Conservation (phyloP, 2,329 filamentous ascomycete genomes). For the Fusarium setosum region DNA sequence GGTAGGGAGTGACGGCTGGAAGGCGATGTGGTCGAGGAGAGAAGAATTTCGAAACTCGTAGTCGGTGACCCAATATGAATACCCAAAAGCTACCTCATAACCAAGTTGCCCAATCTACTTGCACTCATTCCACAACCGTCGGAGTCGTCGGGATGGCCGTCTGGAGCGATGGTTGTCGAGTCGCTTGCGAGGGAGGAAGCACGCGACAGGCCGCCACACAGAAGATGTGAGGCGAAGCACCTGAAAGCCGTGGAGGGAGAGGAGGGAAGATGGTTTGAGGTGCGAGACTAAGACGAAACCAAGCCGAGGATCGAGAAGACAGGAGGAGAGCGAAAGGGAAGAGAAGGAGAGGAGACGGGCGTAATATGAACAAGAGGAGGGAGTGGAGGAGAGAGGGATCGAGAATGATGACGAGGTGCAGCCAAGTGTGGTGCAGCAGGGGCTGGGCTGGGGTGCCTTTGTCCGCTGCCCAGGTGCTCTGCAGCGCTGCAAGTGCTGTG, state of each 20-base stretch:
- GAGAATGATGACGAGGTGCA: slow-evolving; percentile 46
- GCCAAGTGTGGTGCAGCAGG: slow-evolving; percentile 37
- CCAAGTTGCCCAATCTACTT: slow-evolving; percentile 40
- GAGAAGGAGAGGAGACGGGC: slow-evolving; percentile 38
- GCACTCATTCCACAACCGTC: slow-evolving; percentile 32
- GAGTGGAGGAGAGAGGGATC: slow-evolving; percentile 41
- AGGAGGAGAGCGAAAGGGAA: slow-evolving; percentile 26
- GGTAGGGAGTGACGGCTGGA: slow-evolving; percentile 13
- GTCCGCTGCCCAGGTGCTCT: slow-evolving; percentile 7
- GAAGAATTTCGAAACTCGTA: slow-evolving; percentile 28
- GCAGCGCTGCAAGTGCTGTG: slow-evolving; percentile 3
- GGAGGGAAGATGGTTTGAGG: slow-evolving; percentile 33
- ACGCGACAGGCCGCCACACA: slow-evolving; percentile 44
- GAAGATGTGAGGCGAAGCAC: slow-evolving; percentile 23
- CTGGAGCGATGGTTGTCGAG: slow-evolving; percentile 35
- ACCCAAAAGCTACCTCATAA: slow-evolving; percentile 52
- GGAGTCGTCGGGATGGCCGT: slow-evolving; percentile 35
- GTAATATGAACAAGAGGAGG: slow-evolving; percentile 39
- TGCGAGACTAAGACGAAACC: slow-evolving; percentile 34
- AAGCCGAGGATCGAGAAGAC: slow-evolving; percentile 36
- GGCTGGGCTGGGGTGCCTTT: slow-evolving; percentile 19
- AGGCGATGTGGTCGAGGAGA: slow-evolving; percentile 24
- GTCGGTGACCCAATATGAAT: slow-evolving; percentile 45
- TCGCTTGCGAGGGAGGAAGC: slow-evolving; percentile 38
- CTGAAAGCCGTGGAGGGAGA: slow-evolving; percentile 24